Evolutionary conservation across 2,329 filamentous ascomycete species (phyloP), one percentile per base, ranked within the genome.

Genomic region (Cordyceps sp.): DNA sequence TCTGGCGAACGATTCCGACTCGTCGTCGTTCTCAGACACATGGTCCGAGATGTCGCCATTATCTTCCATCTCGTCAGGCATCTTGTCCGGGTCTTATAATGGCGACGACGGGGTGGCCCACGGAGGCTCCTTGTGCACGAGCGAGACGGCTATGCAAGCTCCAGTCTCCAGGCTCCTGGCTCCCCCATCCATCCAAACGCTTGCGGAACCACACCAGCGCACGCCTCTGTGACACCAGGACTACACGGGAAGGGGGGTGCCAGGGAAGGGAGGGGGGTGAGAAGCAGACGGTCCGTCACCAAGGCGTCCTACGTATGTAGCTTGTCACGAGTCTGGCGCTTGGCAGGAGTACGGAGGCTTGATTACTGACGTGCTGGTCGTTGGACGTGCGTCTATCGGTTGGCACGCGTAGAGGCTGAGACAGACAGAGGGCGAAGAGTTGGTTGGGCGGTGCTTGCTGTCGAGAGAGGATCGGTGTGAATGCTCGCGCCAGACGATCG

Each of bases 1-100:
- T 45, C 60, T 65, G 34, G 51, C 44, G 35, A 48, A 47, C 33
- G 53, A 50, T 34, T 66, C 63, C 42, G 61, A 59, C 49, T 70
- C 67, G 56, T 69, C 61, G 40, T 69, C 66, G 52, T 66, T 68
- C 46, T 72, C 69, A 50, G 69, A 72, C 61, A 67, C 58, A 42
- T 55, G 58, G 58, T 68, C 67, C 52, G 67, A 71, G 52, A 67
- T 59, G 44, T 71, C 66, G 46, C 60, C 59, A 50, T 59, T 61
- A 45, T 62, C 55, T 36, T 66, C 64, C 47, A 63, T 55, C 40
- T 68, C 59, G 52, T 66, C 61, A 47, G 64, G 60, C 66, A 71
- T 71, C 47, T 50, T 62, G 63, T 55, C 58, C 54, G 57, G 41
- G 52, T 58, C 59, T 64, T 67, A 68, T 67, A 39, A 31, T 24